Evolutionary conservation across 306 rosid species (phyloP).

Genomic region (Albizia julibrissin): DNA sequence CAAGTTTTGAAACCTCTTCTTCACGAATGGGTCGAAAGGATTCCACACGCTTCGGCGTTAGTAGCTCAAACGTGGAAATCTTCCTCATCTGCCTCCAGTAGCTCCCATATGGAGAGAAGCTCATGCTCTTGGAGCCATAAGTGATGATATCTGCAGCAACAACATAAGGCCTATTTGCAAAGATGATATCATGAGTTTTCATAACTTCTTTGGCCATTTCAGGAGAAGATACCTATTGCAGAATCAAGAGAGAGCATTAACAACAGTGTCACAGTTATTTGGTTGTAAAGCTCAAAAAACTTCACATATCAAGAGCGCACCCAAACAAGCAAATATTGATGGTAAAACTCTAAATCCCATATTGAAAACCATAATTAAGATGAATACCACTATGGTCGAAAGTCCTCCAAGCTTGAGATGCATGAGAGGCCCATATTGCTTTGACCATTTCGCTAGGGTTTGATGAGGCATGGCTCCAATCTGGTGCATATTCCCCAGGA

Average conservation of each 20-base stretch:
- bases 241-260: background rate
- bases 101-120: slow-evolving; percentile 14
- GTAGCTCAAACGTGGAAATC: slow-evolving; percentile 6
- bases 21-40: slow-evolving; percentile 34
- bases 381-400: slow-evolving; percentile 26
- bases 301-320: background rate
- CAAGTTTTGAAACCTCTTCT: slow-evolving; percentile 28
- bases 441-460: slow-evolving; percentile 10
- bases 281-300: background rate
- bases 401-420: slow-evolving; percentile 33
- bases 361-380: background rate
- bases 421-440: slow-evolving; percentile 34
- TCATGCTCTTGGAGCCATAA: slow-evolving; percentile 22
- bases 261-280: background rate
- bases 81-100: slow-evolving; percentile 17
- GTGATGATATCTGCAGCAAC: slow-evolving; percentile 23
- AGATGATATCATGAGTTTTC: slow-evolving; percentile 39
- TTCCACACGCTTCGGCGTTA: slow-evolving; percentile 13
- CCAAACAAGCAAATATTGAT: background rate
- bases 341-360: background rate
- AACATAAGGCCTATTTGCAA: slow-evolving; percentile 32
- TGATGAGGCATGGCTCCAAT: slow-evolving; percentile 27
- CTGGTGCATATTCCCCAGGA: slow-evolving; percentile 38
- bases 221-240: slow-evolving; percentile 28
- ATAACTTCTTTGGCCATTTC: slow-evolving; percentile 38